Conservation (phyloP, 805 yeast genomes). For the Wickerhamomyces xylosicus region DNA sequence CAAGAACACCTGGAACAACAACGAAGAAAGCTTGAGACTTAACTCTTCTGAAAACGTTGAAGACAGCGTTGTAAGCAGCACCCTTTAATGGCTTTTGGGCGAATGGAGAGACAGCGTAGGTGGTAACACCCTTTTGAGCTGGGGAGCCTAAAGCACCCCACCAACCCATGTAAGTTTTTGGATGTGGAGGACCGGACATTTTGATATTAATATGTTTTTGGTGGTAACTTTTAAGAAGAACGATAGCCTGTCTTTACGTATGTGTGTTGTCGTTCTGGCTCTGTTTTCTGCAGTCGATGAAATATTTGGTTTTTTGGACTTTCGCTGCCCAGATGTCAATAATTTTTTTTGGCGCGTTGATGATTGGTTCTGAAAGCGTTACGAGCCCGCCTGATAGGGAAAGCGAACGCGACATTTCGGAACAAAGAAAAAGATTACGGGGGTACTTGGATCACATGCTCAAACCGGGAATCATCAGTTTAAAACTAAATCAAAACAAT, state of each 20-base stretch:
- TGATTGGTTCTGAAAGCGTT: not conserved
- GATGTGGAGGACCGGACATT: slow-evolving; percentile 64
- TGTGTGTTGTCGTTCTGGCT: too few relatives aligned
- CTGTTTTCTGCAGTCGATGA: not conserved
- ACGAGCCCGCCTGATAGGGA: too few relatives aligned
- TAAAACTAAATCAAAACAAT: not conserved
- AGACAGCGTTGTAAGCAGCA: slow-evolving; percentile 71
- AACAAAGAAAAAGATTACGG: too few relatives aligned
- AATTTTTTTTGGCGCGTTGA: not conserved
- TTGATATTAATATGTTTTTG: too few relatives aligned
- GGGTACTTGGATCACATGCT: too few relatives aligned
- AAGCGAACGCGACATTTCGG: too few relatives aligned
- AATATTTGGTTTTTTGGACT: not conserved
- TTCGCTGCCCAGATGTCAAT: not conserved
- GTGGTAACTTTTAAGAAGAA: too few relatives aligned
- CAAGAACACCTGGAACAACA: slow-evolving; percentile 64
- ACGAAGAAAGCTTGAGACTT: slow-evolving; percentile 75
- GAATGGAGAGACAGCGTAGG: slow-evolving; percentile 86
- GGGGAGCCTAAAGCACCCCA: slow-evolving; percentile 92
- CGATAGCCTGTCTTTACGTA: too few relatives aligned
- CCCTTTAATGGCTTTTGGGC: slow-evolving; percentile 92
- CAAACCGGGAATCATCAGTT: too few relatives aligned
- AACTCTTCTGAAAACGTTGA: slow-evolving; percentile 92
- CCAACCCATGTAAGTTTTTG: slow-evolving; percentile 88
- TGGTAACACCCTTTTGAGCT: slow-evolving; percentile 75